Evolutionary conservation across 1,139 yeast species (phyloP).

Genomic region (Geotrichum europaeum): DNA sequence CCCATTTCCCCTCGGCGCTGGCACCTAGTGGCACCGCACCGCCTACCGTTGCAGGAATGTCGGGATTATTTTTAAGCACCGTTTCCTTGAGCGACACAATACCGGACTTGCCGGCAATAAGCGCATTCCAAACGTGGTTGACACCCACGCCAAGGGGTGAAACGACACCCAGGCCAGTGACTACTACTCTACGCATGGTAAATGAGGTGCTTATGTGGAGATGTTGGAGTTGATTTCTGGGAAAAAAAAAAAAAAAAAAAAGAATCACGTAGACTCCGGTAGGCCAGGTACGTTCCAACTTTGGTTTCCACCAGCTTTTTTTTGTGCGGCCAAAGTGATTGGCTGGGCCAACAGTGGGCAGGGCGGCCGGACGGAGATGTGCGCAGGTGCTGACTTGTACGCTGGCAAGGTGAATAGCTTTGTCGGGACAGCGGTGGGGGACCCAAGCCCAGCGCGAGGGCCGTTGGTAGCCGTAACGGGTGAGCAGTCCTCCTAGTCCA

Average conservation of each 20-base stretch:
- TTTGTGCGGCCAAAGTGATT: too few relatives aligned
- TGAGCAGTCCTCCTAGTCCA: too few relatives aligned
- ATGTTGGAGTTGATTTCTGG: not conserved
- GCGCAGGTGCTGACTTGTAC: too few relatives aligned
- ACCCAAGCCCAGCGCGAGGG: too few relatives aligned
- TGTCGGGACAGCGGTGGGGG: too few relatives aligned
- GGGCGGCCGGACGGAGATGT: too few relatives aligned
- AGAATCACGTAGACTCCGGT: too few relatives aligned
- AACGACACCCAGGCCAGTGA: slow-evolving; percentile 83
- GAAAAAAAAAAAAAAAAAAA: not conserved
- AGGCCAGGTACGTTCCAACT: too few relatives aligned
- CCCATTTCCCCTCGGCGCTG: slow-evolving; percentile 48
- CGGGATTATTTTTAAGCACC: slow-evolving; percentile 36
- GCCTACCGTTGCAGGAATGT: slow-evolving; percentile 65
- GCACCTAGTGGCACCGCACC: slow-evolving; percentile 64
- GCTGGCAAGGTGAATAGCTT: too few relatives aligned
- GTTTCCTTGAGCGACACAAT: slow-evolving; percentile 43
- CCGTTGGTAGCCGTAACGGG: too few relatives aligned
- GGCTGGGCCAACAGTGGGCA: too few relatives aligned
- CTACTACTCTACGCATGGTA: slow-evolving; percentile 57
- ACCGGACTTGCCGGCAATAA: slow-evolving; percentile 33
- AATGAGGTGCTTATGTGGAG: not conserved
- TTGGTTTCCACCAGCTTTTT: too few relatives aligned
- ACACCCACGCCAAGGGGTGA: slow-evolving; percentile 81
- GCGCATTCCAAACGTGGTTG: slow-evolving; percentile 33